These are phyloP conservation scores for Aspergillus sp. DNA, from an alignment of 2,329 filamentous ascomycete genomes.

Conservation along the genomic window DNA sequence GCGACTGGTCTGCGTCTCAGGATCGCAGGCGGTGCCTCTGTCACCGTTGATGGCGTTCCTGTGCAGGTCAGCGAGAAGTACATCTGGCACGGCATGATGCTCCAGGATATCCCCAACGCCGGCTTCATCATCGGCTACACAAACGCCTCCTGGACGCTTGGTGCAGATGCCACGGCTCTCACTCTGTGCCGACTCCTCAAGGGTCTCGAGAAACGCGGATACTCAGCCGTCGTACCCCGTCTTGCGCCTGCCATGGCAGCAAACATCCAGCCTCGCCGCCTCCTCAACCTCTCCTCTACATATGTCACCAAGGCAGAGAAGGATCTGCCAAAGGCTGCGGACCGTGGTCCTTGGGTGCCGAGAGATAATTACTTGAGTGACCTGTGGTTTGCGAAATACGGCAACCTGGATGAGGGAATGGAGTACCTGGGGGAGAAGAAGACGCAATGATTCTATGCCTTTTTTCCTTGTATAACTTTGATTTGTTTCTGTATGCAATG, in stretches of 20 bases:
- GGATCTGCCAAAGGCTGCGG: slow-evolving; percentile 42
- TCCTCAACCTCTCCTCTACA: slow-evolving; percentile 47
- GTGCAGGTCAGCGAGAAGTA: slow-evolving; percentile 41
- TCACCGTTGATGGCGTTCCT: slow-evolving; percentile 45
- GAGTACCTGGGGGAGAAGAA: slow-evolving; percentile 30
- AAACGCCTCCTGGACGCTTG: slow-evolving; percentile 51
- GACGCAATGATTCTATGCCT: slow-evolving; percentile 7
- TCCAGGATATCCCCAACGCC: slow-evolving; percentile 51
- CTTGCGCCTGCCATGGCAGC: slow-evolving; percentile 23
- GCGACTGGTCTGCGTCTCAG: slow-evolving; percentile 50
- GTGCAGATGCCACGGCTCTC: slow-evolving; percentile 48
- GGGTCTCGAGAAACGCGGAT: slow-evolving; percentile 33
- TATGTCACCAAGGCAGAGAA: slow-evolving; percentile 43
- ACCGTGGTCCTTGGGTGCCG: slow-evolving; percentile 46
- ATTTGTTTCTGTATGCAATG: background rate
- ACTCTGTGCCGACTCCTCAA: slow-evolving; percentile 45
- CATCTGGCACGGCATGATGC: slow-evolving; percentile 50
- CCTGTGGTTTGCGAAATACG: slow-evolving; percentile 44
- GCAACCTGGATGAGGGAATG: slow-evolving; percentile 39
- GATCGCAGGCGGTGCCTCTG: slow-evolving; percentile 41
- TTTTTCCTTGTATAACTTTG: slow-evolving; percentile 4
- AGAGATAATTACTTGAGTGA: slow-evolving; percentile 46
- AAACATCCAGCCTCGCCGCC: slow-evolving; percentile 32
- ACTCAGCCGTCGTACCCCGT: slow-evolving; percentile 34
- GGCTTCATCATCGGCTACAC: slow-evolving; percentile 50